phyloP scores from a whole-genome alignment of 441 rosid genomes.

The Omphalea diandra region DNA sequence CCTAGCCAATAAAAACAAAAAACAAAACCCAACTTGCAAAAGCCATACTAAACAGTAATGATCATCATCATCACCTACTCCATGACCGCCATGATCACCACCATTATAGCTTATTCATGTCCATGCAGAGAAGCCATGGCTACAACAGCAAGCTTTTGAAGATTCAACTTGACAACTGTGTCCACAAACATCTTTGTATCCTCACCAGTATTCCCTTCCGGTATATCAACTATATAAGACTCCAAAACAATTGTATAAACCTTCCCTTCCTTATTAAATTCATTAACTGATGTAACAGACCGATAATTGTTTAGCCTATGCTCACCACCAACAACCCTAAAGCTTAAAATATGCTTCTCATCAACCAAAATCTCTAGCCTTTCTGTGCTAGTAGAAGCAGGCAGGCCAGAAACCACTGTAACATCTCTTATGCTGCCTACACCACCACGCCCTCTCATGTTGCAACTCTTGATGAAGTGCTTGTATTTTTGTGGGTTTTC shows the following conservation, averaged over 20 bases:
- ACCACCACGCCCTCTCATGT: conserved; percentile 48
- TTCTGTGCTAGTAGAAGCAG: conserved; percentile 88
- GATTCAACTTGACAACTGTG: conserved; percentile 73
- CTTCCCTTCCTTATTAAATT: conserved; percentile 42
- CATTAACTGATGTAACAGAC: conserved; percentile 76
- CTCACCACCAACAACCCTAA: conserved; percentile 79
- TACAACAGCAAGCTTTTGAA: conserved; percentile 30
- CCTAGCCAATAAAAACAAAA: not conserved
- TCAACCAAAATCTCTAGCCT: conserved; percentile 76
- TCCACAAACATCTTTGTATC: conserved; percentile 85
- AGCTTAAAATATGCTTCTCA: conserved; percentile 58
- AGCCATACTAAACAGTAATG: conserved; percentile 6
- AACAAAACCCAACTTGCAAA: conserved; percentile 12
- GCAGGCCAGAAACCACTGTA: conserved; percentile 71
- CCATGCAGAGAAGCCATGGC: conserved; percentile 26
- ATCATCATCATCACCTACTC: not conserved
- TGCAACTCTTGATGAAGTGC: conserved; percentile 79
- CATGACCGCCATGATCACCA: not conserved
- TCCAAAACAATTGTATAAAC: conserved; percentile 67
- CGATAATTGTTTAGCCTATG: conserved; percentile 68
- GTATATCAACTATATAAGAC: conserved; percentile 76
- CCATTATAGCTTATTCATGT: conserved; percentile 31
- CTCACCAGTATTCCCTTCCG: conserved; percentile 67
- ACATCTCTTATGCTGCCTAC: conserved; percentile 81
- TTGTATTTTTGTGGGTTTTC: conserved; percentile 78